Percentiles rank a stretch among this genome's conserved stretches.
Conservation (phyloP, 768 basidiomycete genomes). For the Lactarius vividus region DNA sequence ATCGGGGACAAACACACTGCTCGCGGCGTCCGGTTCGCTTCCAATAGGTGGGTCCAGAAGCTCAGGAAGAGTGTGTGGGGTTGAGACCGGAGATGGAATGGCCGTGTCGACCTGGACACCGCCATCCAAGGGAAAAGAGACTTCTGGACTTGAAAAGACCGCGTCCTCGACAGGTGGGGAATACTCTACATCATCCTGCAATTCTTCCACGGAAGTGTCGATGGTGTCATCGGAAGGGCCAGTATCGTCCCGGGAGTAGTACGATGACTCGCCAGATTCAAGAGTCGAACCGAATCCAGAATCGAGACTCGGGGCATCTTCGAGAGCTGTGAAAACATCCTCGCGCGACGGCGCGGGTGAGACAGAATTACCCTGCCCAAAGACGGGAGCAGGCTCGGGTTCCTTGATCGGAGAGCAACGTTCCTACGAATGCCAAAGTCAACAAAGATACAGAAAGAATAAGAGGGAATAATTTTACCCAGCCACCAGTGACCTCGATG, state of each 20-base stretch:
- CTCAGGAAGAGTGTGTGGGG: neutral
- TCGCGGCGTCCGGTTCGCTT: neutral
- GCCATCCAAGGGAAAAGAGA: neutral
- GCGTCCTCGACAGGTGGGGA: slow-evolving; percentile 4
- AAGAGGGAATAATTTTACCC: slow-evolving; percentile 9
- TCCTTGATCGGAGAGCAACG: slow-evolving; percentile 2
- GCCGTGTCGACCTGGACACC: neutral
- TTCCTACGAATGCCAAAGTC: slow-evolving; percentile 3
- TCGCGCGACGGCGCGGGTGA: neutral
- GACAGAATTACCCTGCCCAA: neutral
- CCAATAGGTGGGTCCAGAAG: neutral
- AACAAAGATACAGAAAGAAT: neutral
- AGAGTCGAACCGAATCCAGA: too few relatives aligned
- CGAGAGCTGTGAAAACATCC: neutral
- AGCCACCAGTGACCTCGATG: slow-evolving; percentile 22
- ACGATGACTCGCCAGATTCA: too few relatives aligned
- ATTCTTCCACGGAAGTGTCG: neutral
- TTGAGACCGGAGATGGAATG: neutral
- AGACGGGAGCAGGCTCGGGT: neutral
- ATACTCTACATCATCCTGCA: neutral
- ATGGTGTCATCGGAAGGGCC: too few relatives aligned
- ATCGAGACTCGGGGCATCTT: neutral
- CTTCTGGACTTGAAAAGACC: neutral
- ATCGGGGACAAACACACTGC: neutral
- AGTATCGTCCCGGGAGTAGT: too few relatives aligned